A percentile compares a stretch with the other conserved stretches of the same genome.
Conservation (phyloP, 1,284 basidiomycete species). For the Serendipita sp. region DNA sequence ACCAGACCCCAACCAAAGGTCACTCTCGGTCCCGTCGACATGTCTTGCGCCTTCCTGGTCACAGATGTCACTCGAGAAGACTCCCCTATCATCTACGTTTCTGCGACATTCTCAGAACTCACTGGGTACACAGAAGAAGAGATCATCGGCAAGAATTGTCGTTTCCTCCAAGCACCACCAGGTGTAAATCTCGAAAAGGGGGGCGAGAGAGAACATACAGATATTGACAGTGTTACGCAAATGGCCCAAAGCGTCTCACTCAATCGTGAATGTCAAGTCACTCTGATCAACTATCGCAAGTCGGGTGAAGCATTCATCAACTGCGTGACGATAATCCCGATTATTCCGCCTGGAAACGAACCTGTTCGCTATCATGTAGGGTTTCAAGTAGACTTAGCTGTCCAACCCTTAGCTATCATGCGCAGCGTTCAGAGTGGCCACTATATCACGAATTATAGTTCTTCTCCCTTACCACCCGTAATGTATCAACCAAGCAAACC, state of each 20-base stretch:
- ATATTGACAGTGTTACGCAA: conserved; percentile 47
- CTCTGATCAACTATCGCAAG: conserved; percentile 78
- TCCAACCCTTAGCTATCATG: conserved; percentile 75
- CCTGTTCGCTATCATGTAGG: conserved; percentile 59
- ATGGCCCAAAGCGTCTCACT: conserved; percentile 38
- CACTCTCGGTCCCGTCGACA: conserved; percentile 77
- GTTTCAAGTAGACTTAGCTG: conserved; percentile 74
- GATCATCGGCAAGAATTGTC: conserved; percentile 80
- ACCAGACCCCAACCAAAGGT: conserved; percentile 64
- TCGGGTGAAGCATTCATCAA: conserved; percentile 79
- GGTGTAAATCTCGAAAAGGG: conserved; percentile 46
- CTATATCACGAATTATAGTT: conserved; percentile 44
- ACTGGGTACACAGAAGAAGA: conserved; percentile 75
- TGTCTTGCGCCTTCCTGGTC: conserved; percentile 80
- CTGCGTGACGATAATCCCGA: conserved; percentile 72
- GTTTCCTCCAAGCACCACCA: conserved; percentile 69
- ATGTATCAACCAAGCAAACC: background rate
- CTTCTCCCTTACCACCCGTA: conserved; percentile 11
- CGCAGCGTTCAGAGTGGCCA: conserved; percentile 62
- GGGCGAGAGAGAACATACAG: conserved; percentile 50
- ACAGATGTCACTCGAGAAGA: conserved; percentile 72
- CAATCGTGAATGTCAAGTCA: conserved; percentile 77
- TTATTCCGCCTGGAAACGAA: conserved; percentile 46
- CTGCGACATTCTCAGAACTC: conserved; percentile 61
- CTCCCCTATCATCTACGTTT: conserved; percentile 77